Evolutionary conservation across 352 stramenopile species (phyloP).

Genomic region (Globisporangium ultimum): DNA sequence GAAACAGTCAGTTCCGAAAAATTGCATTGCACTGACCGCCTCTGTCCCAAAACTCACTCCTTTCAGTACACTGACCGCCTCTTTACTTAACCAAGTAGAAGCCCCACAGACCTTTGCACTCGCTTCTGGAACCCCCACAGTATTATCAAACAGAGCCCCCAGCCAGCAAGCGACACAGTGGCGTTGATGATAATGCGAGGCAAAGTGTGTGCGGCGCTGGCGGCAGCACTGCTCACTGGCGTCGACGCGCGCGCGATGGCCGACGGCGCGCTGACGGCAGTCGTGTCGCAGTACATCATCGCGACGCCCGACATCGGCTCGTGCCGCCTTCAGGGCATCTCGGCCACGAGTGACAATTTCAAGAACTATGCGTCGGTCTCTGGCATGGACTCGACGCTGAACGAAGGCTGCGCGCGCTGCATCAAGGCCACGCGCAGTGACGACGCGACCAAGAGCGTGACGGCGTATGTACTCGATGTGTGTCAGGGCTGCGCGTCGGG

Average conservation of each 20-base stretch:
- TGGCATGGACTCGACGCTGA: slow-evolving; percentile 47
- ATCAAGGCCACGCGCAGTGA: slow-evolving; percentile 63
- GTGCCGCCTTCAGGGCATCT: slow-evolving; percentile 70
- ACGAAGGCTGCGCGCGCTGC: slow-evolving; percentile 66
- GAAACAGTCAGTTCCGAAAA: too few species aligned
- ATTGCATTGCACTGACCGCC: too few species aligned
- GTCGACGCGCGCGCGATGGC: slow-evolving; percentile 12
- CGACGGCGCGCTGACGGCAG: slow-evolving; percentile 8
- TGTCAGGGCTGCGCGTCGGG: slow-evolving; percentile 52
- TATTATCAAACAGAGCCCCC: background rate
- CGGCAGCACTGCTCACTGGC: slow-evolving; percentile 8
- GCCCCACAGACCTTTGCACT: too few species aligned
- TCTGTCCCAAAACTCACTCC: too few species aligned
- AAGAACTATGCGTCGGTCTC: slow-evolving; percentile 78
- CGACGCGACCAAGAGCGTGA: slow-evolving; percentile 35
- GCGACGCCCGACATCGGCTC: slow-evolving; percentile 53
- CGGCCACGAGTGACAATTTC: slow-evolving; percentile 57
- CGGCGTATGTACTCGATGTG: slow-evolving; percentile 73
- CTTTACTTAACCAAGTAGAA: too few species aligned
- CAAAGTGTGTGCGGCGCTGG: slow-evolving; percentile 2
- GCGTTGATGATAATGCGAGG: background rate
- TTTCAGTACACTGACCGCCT: too few species aligned
- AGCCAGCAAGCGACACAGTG: slow-evolving; percentile 3
- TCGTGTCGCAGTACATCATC: slow-evolving; percentile 56
- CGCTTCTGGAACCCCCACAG: too few species aligned